These are phyloP conservation scores for Septoria linicola DNA, from an alignment of 2,329 filamentous ascomycete genomes.

Conservation along the genomic window DNA sequence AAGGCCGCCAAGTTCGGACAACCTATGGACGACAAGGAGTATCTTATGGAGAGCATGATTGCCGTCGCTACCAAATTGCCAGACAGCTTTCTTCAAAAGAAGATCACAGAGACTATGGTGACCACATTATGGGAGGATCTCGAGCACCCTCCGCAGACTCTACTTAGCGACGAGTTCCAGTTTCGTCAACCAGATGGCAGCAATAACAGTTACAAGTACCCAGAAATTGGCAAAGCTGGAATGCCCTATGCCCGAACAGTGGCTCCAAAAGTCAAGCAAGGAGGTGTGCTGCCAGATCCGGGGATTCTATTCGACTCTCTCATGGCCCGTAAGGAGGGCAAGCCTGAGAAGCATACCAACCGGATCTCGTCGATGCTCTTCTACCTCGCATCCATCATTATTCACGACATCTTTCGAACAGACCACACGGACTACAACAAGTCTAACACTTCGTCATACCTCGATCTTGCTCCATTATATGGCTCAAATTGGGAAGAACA, in stretches of 20 bases:
- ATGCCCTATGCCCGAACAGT: slow-evolving; percentile 69
- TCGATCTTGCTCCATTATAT: slow-evolving; percentile 72
- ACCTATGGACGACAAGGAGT: slow-evolving; percentile 60
- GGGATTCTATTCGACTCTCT: slow-evolving; percentile 67
- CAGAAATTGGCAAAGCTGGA: slow-evolving; percentile 63
- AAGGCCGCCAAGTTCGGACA: slow-evolving; percentile 46
- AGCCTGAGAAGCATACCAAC: slow-evolving; percentile 61
- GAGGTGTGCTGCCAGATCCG: slow-evolving; percentile 62
- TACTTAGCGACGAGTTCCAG: slow-evolving; percentile 47
- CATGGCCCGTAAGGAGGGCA: slow-evolving; percentile 62
- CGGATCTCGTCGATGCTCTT: slow-evolving; percentile 74
- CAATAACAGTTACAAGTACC: slow-evolving; percentile 59
- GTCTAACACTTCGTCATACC: slow-evolving; percentile 69
- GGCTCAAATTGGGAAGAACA: slow-evolving; percentile 68
- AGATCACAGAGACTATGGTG: slow-evolving; percentile 47
- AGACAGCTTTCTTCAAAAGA: slow-evolving; percentile 42
- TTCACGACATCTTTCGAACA: slow-evolving; percentile 64
- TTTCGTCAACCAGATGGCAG: slow-evolving; percentile 53
- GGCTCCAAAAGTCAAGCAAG: slow-evolving; percentile 56
- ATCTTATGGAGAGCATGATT: slow-evolving; percentile 60
- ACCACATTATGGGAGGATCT: slow-evolving; percentile 50
- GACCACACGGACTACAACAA: slow-evolving; percentile 62
- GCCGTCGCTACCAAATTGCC: slow-evolving; percentile 46
- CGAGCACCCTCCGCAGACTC: slow-evolving; percentile 47
- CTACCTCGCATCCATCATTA: slow-evolving; percentile 68